Percentiles rank a stretch among this genome's conserved stretches.
phyloP scores from a whole-genome alignment of 495 filamentous ascomycete genomes.

The Lepidopterella palustris region DNA sequence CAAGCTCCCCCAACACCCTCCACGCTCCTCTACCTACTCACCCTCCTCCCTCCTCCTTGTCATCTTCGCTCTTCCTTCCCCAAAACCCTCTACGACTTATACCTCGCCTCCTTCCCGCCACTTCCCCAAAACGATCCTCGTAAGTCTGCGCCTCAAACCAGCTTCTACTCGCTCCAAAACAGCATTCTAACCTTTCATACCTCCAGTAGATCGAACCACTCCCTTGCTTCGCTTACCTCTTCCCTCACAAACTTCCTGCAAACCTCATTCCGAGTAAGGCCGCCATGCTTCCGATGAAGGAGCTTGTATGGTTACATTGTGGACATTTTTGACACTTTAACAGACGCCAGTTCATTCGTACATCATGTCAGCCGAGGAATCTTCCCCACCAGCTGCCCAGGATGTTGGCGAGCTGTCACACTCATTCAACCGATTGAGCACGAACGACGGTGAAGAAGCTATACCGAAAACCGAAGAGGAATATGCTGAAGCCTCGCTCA shows the following conservation, averaged over 20 bases:
- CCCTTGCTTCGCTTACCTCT: not conserved
- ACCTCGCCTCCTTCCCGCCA: not conserved
- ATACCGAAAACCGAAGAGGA: slow-evolving; percentile 73
- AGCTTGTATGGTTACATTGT: not conserved
- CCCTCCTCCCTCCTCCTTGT: not conserved
- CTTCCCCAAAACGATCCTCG: not conserved
- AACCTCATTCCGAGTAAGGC: not conserved
- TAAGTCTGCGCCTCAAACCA: not conserved
- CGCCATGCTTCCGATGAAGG: not conserved
- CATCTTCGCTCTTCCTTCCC: not conserved
- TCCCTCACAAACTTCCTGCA: not conserved
- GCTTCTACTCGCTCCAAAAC: not conserved
- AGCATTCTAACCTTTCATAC: not conserved
- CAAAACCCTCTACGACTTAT: not conserved
- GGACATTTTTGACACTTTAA: not conserved
- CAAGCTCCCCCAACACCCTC: slow-evolving; percentile 4
- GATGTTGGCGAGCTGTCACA: slow-evolving; percentile 30
- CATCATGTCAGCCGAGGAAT: slow-evolving; percentile 37
- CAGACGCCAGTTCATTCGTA: slow-evolving; percentile 23
- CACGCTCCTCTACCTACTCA: not conserved
- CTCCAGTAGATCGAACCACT: not conserved
- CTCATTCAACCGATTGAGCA: slow-evolving; percentile 26
- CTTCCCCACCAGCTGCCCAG: slow-evolving; percentile 17
- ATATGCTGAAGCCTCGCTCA: slow-evolving; percentile 84
- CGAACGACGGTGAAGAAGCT: slow-evolving; percentile 28